phyloP scores from a whole-genome alignment of 2,329 filamentous ascomycete genomes.

The Calonectria crousiana region DNA sequence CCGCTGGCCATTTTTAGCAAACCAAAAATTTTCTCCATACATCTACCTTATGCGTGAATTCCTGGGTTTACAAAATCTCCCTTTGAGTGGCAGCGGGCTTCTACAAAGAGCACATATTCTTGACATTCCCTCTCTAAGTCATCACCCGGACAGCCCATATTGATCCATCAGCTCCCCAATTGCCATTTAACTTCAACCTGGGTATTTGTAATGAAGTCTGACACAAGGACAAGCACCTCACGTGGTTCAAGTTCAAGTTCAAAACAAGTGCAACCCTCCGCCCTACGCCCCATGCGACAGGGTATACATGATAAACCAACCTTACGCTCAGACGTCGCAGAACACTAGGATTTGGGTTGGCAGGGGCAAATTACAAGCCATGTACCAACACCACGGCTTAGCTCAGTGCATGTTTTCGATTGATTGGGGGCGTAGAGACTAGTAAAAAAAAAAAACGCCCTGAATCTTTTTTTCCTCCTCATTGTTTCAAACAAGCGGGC shows the following conservation, averaged over 20 bases:
- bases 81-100: slow-evolving; percentile 7
- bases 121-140: slow-evolving; percentile 31
- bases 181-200: neutral
- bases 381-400: neutral
- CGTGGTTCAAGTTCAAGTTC: neutral
- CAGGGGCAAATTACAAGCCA: neutral
- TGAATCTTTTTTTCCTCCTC: neutral
- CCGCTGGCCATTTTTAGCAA: slow-evolving; percentile 23
- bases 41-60: slow-evolving; percentile 36
- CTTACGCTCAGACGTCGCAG: neutral
- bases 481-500: neutral
- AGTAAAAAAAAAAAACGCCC: neutral
- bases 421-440: neutral
- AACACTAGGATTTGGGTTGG: neutral
- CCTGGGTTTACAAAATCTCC: slow-evolving; percentile 25
- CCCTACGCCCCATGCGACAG: neutral
- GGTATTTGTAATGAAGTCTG: neutral
- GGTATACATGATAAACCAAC: neutral
- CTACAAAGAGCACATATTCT: slow-evolving; percentile 9
- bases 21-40: slow-evolving; percentile 30
- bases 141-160: neutral
- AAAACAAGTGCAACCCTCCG: neutral
- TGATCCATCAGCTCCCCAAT: neutral
- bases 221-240: neutral
- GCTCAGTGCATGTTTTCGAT: neutral